A percentile compares a stretch with the other conserved stretches of the same genome.
Evolutionary conservation across 2,329 filamentous ascomycete genomes (phyloP).

Genomic region (Stemphylium beticola): DNA sequence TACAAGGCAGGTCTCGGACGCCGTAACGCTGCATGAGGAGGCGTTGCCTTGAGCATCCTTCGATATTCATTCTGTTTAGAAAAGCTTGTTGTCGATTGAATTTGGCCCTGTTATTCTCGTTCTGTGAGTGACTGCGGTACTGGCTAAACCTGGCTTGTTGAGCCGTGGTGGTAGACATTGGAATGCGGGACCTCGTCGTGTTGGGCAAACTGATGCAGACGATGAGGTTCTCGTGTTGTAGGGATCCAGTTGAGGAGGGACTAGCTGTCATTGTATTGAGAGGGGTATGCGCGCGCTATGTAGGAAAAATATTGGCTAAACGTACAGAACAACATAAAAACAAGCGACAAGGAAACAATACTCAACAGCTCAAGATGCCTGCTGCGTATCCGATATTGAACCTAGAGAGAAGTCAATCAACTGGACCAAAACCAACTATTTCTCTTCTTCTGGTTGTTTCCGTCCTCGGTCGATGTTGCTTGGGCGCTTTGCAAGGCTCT

Average conservation of each 20-base stretch:
- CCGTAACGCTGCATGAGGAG: not conserved
- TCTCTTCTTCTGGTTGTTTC: conserved; percentile 23
- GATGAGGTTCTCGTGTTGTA: not conserved
- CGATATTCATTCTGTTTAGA: too few relatives aligned
- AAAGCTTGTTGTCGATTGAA: too few relatives aligned
- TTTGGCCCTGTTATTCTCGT: too few relatives aligned
- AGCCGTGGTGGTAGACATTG: too few relatives aligned
- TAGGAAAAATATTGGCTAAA: not conserved
- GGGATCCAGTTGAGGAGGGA: not conserved
- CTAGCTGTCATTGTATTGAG: not conserved
- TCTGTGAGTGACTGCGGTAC: too few relatives aligned
- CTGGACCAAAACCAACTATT: conserved; percentile 45
- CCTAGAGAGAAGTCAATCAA: not conserved
- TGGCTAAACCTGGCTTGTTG: too few relatives aligned
- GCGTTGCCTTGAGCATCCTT: too few relatives aligned
- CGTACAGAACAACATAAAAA: not conserved
- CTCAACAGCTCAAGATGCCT: not conserved
- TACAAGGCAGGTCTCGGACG: not conserved
- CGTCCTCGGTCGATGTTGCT: conserved; percentile 1
- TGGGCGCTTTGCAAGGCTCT: conserved; percentile 17
- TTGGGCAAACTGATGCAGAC: too few relatives aligned
- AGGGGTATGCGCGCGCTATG: conserved; percentile 9
- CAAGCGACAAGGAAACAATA: not conserved
- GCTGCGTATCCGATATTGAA: not conserved
- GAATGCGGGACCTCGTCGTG: too few relatives aligned